phyloP scores from a whole-genome alignment of 495 filamentous ascomycete species.

The Aspergillus affinis region DNA sequence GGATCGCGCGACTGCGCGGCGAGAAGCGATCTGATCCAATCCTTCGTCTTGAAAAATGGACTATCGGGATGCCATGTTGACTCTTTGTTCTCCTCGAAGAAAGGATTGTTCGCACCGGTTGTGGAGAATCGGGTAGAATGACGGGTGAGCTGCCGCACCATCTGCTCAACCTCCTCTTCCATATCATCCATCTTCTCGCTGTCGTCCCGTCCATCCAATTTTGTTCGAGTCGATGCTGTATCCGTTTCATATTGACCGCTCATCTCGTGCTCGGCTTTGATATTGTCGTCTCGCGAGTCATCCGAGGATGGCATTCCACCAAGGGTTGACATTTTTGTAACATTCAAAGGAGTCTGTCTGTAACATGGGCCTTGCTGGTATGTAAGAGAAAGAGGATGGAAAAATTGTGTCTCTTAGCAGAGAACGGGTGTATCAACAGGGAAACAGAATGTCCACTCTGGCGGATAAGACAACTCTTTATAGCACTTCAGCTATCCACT shows the following conservation, averaged over 20 bases:
- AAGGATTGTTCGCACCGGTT: conserved; percentile 30
- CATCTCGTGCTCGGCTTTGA: neutral
- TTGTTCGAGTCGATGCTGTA: neutral
- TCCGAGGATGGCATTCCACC: neutral
- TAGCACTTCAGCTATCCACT: neutral
- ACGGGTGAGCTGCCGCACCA: conserved; percentile 35
- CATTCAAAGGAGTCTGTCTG: neutral
- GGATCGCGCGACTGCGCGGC: conserved; percentile 33
- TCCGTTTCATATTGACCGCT: neutral
- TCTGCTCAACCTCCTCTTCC: conserved; percentile 28
- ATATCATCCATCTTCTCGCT: conserved; percentile 16
- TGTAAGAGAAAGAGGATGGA: neutral
- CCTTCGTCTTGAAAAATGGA: conserved; percentile 31
- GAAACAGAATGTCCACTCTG: neutral
- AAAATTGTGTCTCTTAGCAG: neutral
- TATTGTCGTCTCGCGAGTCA: neutral
- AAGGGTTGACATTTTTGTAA: neutral
- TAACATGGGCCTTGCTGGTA: neutral
- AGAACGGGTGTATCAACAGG: neutral
- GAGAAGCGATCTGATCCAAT: conserved; percentile 35
- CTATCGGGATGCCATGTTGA: conserved; percentile 33
- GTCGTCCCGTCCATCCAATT: neutral
- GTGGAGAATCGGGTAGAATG: conserved; percentile 29
- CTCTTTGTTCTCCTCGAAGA: conserved; percentile 28
- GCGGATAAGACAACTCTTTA: neutral